Percentiles rank a stretch among this genome's conserved stretches.
These are phyloP conservation scores for Suhomyces taliae DNA, from an alignment of 1,139 yeast species.

Conservation along the genomic window DNA sequence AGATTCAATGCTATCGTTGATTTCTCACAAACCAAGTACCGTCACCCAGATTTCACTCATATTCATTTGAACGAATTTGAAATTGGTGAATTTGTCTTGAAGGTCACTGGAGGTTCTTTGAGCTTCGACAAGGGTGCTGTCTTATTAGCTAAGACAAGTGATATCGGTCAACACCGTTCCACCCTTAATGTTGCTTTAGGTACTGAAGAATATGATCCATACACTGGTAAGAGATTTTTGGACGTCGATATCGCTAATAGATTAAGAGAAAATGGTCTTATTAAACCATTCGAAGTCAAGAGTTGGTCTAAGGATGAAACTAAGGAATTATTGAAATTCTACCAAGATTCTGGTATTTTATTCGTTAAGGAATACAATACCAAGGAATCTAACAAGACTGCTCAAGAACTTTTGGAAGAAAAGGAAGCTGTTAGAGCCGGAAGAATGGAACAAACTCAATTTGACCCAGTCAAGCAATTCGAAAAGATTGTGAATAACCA, in stretches of 20 bases:
- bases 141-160: slow-evolving; percentile 58
- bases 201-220: slow-evolving; percentile 55
- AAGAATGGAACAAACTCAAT: slow-evolving; percentile 15
- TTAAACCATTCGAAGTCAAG: slow-evolving; percentile 48
- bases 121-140: slow-evolving; percentile 63
- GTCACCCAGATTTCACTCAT: slow-evolving; percentile 54
- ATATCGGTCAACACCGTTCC: slow-evolving; percentile 26
- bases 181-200: slow-evolving; percentile 68
- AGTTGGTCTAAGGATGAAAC: slow-evolving; percentile 58
- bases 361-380: slow-evolving; percentile 42
- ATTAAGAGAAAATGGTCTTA: slow-evolving; percentile 47
- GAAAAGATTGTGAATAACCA: slow-evolving; percentile 50
- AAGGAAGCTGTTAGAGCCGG: slow-evolving; percentile 16
- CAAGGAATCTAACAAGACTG: slow-evolving; percentile 35
- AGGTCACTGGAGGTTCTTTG: slow-evolving; percentile 55
- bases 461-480: slow-evolving; percentile 28
- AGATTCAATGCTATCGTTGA: slow-evolving; percentile 68
- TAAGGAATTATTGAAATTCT: slow-evolving; percentile 51
- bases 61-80: slow-evolving; percentile 68
- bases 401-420: slow-evolving; percentile 19
- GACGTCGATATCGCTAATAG: slow-evolving; percentile 55
- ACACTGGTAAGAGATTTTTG: slow-evolving; percentile 49
- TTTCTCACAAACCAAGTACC: slow-evolving; percentile 58
- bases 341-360: slow-evolving; percentile 56
- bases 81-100: slow-evolving; percentile 59